Evolutionary conservation across 495 filamentous ascomycete species (phyloP), one percentile per base, ranked within the genome.

Genomic region (Letharia lupina): DNA sequence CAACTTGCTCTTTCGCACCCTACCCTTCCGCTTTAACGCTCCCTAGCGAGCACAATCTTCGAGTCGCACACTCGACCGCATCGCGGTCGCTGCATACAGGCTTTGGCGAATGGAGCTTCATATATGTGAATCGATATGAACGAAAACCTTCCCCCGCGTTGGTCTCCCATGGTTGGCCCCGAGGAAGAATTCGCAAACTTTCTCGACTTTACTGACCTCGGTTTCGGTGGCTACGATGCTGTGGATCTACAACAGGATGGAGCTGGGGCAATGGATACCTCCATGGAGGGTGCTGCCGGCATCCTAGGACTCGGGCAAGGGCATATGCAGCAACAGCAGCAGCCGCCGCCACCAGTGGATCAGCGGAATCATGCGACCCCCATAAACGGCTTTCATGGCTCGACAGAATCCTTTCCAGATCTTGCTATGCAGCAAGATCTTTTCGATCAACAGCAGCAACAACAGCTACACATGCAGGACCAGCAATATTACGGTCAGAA

Each of bases 131-230:
- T 54, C 67, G 61, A 65, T 61, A 67, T 71, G 63, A 71, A 66
- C 50, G 56, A 67, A 57, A 37, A 47, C 15, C 61, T 64, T 39
- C 57, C 68, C 61, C 40, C 61, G 61, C 61, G 18, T 60, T 73
- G 69, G 69, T 69, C 67, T 62, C 69, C 70, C 11, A 70, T 70
- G 68, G 61, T 70, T 61, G 67, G 65, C 47, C 67, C 69, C 37
- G 79, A 82, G 15, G 80, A 83, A 67, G 81, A 84, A 58, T 84
- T 84, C 70, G 76, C 79, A 71, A 80, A 77, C 63, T 81, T 83
- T 65, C 78, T 84, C 65, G 80, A 83, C 64, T 83, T 82, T 73
- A 78, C 78, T 54, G 80, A 73, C 31, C 62, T 73, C 72, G 77
- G 78, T 28, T 84, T 83, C 62, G 44, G 78, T 71, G 75, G 79